Conservation (phyloP, 257 asterid genomes). For the Scutellaria baicalensis region DNA sequence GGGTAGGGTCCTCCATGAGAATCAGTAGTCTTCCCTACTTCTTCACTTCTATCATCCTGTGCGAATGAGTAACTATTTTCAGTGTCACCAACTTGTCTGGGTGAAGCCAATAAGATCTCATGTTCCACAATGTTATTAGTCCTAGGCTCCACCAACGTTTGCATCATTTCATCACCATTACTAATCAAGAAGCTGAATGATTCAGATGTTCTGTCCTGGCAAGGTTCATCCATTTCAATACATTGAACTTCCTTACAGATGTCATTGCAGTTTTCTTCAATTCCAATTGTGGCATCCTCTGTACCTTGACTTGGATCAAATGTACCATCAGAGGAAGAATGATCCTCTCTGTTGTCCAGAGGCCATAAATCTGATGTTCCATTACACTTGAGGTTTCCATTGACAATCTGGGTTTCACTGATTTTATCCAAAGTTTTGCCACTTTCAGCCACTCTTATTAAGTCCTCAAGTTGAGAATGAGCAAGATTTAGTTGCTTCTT, state of each 20-base stretch:
- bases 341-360: conserved; percentile 17
- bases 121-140: conserved; percentile 21
- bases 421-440: conserved; percentile 21
- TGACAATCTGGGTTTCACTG: conserved; percentile 20
- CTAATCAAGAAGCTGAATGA: conserved; percentile 26
- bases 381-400: conserved; percentile 10
- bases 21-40: conserved; percentile 32
- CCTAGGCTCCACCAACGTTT: conserved; percentile 17
- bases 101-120: conserved; percentile 23
- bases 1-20: conserved; percentile 35
- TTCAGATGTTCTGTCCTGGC: conserved; percentile 18
- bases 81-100: conserved; percentile 30
- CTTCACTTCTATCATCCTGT: conserved; percentile 36
- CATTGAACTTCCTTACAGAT: conserved; percentile 70
- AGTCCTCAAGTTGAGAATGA: conserved; percentile 59
- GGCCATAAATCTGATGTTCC: conserved; percentile 3
- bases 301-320: conserved; percentile 28
- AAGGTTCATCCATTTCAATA: conserved; percentile 45
- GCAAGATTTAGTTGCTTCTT: conserved; percentile 62
- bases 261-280: conserved; percentile 54
- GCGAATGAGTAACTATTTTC: conserved; percentile 25
- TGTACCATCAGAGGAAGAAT: conserved; percentile 30
- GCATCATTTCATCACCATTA: conserved; percentile 32
- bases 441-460: conserved; percentile 34
- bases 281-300: conserved; percentile 13